Base-by-base conservation (phyloP, 345 rosid species). In the Euphorbia tirucalli region DNA sequence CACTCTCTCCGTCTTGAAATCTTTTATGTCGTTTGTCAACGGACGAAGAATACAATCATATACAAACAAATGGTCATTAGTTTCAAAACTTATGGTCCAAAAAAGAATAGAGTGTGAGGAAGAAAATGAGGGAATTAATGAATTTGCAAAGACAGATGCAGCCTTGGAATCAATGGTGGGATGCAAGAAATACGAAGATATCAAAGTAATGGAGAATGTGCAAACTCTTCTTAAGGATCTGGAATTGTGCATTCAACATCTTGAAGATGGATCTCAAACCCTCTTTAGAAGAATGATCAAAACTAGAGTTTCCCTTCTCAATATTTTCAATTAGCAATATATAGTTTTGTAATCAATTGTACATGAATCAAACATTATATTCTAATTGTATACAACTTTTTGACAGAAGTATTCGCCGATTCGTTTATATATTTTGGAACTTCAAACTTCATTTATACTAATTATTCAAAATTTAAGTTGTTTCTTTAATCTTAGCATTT, bases 271-370 rank as follows among this genome's bases (percentile, higher is more conserved):
- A 27, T 32, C 75, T 61, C 85, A 85, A 10, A 69, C 73, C 44
- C 50, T 81, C 13, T 78, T 71, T 13, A 80, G 71, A 65, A 71
- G 74, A 19, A 55, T 84, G 73, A 83, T 87, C 30, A 87, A 84
- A 73, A 75, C 75, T 52, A 83, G 87, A 73, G 90, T 71, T 24
- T 79, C 80, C 11, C 27, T 87, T 75, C 88, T 89, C 60, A 85
- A 81, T 30, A 77, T 69, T 61, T 50, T 79, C 19, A 80, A n/a
- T 49, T 63, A 71, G 50, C 18, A 11, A 0, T 8, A 43, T 14
- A 21, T 9, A 22, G n/a, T 11, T 16, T 43, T 16, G 18, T 27
- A 56, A 32, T 32, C 37, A 32, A 30, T 11, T 65, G 69, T 65
- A 65, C 6, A 65, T 65, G 16, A 27, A 65, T 65, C 19, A 35